These are phyloP conservation scores for Pilaira anomala DNA, from an alignment of 192 early-diverging fungal species.

Conservation along the genomic window DNA sequence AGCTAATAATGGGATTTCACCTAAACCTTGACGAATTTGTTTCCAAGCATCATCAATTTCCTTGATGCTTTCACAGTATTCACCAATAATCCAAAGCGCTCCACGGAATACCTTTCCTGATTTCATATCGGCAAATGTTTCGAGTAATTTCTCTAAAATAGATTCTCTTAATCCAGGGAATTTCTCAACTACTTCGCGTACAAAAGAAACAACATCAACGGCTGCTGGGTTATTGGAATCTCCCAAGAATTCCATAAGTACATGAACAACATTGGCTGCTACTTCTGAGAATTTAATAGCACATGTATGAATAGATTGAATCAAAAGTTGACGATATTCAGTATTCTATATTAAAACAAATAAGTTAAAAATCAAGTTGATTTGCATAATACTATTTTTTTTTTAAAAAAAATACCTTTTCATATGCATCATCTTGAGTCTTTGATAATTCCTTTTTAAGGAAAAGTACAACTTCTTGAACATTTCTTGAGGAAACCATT, in stretches of 20 bases:
- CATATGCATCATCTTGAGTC: conserved; percentile 87
- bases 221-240: conserved; percentile 87
- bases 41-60: conserved; percentile 85
- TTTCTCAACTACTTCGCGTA: conserved; percentile 96
- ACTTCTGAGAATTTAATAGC: conserved; percentile 96
- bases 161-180: conserved; percentile 82
- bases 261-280: conserved; percentile 93
- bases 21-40: conserved; percentile 77
- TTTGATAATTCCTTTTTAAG: conserved; percentile 96
- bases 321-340: conserved; percentile 93
- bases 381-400: too few species aligned
- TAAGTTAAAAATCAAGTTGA: not conserved
- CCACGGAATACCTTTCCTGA: conserved; percentile 91
- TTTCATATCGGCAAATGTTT: conserved; percentile 86
- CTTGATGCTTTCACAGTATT: conserved; percentile 77
- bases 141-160: conserved; percentile 80
- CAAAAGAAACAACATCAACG: conserved; percentile 95
- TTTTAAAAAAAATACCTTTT: conserved; percentile 58
- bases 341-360: conserved; percentile 54
- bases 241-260: conserved; percentile 91
- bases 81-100: conserved; percentile 97
- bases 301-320: conserved; percentile 93
- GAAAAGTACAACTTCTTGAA: conserved; percentile 87
- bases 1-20: conserved; percentile 92
- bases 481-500: conserved; percentile 86